A percentile compares a stretch with the other conserved stretches of the same genome.
Conservation (phyloP, 805 yeast genomes). For the Pichia nakasei region DNA sequence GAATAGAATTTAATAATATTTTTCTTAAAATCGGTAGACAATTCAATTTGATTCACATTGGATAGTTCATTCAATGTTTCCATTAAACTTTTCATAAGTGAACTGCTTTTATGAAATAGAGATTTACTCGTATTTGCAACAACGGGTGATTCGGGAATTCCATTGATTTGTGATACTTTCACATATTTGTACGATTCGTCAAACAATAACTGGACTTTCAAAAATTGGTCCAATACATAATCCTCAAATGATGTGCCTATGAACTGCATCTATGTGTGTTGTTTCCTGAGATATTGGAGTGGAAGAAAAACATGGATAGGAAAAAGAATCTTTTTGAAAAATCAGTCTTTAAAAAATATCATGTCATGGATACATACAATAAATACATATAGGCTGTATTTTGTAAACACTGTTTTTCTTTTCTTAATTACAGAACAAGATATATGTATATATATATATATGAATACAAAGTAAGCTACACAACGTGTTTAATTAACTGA, state of each 20-base stretch:
- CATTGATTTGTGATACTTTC: constrained; percentile 15
- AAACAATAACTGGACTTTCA: constrained; percentile 20
- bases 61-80: constrained; percentile 12
- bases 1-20: constrained; percentile 11
- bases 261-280: constrained; percentile 1
- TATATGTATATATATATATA: neutral
- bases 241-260: constrained; percentile 7
- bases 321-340: no score
- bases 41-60: constrained; percentile 11
- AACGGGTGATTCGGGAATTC: constrained; percentile 14
- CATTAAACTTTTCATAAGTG: constrained; percentile 17
- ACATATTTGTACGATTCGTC: constrained; percentile 16
- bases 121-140: neutral
- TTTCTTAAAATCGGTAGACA: constrained; percentile 12
- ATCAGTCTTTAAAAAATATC: no score
- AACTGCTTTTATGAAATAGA: constrained; percentile 9
- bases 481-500: no score
- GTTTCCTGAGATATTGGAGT: no score
- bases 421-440: neutral
- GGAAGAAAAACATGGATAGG: neutral
- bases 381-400: no score
- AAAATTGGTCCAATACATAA: constrained; percentile 19
- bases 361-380: no score
- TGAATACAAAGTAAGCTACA: no score
- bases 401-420: no score